phyloP scores from a whole-genome alignment of 164 flowering plant genomes.

The Stephania cephalantha region DNA sequence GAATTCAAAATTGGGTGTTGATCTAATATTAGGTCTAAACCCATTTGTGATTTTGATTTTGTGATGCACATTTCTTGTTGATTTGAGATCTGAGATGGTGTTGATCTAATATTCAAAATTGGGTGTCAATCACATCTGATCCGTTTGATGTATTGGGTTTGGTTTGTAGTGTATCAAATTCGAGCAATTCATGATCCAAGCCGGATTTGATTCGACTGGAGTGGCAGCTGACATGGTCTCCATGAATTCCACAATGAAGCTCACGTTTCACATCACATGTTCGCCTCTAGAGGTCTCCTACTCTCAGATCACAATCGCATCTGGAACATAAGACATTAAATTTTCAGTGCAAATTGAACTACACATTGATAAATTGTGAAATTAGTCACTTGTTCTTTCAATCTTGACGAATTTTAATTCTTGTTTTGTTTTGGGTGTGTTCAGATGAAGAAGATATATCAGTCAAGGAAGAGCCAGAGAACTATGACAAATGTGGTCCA shows the following conservation, averaged over 20 bases:
- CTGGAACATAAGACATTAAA: slow-evolving; percentile 44
- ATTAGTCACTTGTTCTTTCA: background rate
- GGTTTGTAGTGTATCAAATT: slow-evolving; percentile 56
- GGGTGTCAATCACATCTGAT: background rate
- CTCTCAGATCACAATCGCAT: slow-evolving; percentile 46
- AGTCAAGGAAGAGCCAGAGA: slow-evolving; percentile 74
- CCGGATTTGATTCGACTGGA: slow-evolving; percentile 72
- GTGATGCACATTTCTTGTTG: background rate
- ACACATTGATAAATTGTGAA: background rate
- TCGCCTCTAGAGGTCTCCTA: slow-evolving; percentile 67
- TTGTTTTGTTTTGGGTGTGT: slow-evolving; percentile 1
- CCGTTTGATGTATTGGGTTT: background rate
- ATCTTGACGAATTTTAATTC: background rate
- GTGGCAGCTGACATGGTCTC: slow-evolving; percentile 84
- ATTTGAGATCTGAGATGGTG: background rate
- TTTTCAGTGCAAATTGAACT: too few relatives aligned
- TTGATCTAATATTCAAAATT: too few relatives aligned
- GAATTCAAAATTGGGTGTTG: background rate
- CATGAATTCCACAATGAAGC: slow-evolving; percentile 62
- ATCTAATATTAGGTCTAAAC: background rate
- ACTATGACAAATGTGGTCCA: slow-evolving; percentile 32
- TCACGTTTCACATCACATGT: slow-evolving; percentile 66
- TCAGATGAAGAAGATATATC: slow-evolving; percentile 77
- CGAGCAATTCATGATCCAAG: slow-evolving; percentile 61
- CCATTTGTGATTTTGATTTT: background rate